Conservation (phyloP, 768 basidiomycete genomes). For the Amanita phalloides region DNA sequence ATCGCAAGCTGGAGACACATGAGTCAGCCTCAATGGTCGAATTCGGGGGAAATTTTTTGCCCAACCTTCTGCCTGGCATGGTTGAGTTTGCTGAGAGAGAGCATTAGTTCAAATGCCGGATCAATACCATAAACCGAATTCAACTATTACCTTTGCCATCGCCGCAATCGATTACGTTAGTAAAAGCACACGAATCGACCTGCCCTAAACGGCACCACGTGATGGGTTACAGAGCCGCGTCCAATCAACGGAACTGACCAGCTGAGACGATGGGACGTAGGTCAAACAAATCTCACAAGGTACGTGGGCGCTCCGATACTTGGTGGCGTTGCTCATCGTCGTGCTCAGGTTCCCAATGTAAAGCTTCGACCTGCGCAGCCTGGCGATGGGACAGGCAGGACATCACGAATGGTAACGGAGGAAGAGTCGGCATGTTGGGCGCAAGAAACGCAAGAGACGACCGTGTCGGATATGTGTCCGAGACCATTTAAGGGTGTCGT, state of each 20-base stretch:
- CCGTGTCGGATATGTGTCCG: conserved; percentile 40
- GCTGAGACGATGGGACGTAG: conserved; percentile 32
- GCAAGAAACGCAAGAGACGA: conserved; percentile 41
- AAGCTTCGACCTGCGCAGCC: conserved; percentile 60
- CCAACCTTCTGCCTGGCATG: conserved; percentile 19
- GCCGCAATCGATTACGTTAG: not conserved
- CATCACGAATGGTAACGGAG: conserved; percentile 11
- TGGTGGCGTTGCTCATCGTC: not conserved
- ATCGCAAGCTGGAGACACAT: conserved; percentile 38
- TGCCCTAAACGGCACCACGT: conserved; percentile 3
- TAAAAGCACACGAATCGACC: not conserved
- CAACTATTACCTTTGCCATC: not conserved
- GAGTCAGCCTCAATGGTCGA: not conserved
- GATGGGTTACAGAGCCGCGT: not conserved
- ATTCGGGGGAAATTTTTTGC: not conserved
- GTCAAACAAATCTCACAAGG: conserved; percentile 61
- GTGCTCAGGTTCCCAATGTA: conserved; percentile 64
- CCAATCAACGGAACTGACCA: not conserved
- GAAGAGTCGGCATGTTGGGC: conserved; percentile 27
- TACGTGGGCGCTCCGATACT: conserved; percentile 9
- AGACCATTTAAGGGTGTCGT: conserved; percentile 57
- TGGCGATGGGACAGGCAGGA: conserved; percentile 16
- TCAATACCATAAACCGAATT: not conserved
- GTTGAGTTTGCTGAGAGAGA: not conserved
- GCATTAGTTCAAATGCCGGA: not conserved